Percentiles rank a stretch among this genome's conserved stretches.
phyloP scores from a whole-genome alignment of 768 basidiomycete genomes.

The Trametes meyenii region DNA sequence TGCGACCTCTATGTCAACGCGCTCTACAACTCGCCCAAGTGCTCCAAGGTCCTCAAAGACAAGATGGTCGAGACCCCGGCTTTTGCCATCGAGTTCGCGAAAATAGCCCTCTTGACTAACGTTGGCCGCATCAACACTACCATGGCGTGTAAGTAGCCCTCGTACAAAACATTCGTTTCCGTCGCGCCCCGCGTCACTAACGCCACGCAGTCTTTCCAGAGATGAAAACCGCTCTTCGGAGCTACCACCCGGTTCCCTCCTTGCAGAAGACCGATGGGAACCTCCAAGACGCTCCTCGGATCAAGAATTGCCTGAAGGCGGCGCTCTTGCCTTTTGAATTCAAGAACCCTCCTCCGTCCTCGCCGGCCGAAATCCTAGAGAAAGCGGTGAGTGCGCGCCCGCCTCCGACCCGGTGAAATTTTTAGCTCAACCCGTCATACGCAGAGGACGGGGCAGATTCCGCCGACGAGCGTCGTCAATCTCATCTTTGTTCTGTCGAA shows the following conservation, averaged over 20 bases:
- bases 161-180: neutral
- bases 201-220: conserved; percentile 75
- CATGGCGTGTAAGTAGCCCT: conserved; percentile 68
- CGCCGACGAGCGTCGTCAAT: conserved; percentile 87
- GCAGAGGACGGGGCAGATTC: conserved; percentile 61
- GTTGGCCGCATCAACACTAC: conserved; percentile 93
- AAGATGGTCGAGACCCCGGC: conserved; percentile 84
- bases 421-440: conserved; percentile 8
- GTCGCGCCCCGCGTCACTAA: conserved; percentile 20
- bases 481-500: conserved; percentile 82
- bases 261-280: conserved; percentile 88
- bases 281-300: conserved; percentile 87
- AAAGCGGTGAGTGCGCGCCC: conserved; percentile 54
- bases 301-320: conserved; percentile 89
- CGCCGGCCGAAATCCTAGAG: conserved; percentile 71
- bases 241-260: conserved; percentile 90
- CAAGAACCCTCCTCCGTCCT: conserved; percentile 66
- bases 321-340: conserved; percentile 72
- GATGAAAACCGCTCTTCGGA: conserved; percentile 89
- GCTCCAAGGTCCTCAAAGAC: conserved; percentile 85
- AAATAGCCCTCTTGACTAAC: conserved; percentile 84
- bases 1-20: conserved; percentile 84
- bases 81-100: conserved; percentile 78
- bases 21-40: conserved; percentile 77
- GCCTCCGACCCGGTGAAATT: conserved; percentile 5